Conservation (phyloP, 2,329 filamentous ascomycete species). For the Nothophoma quercina region DNA sequence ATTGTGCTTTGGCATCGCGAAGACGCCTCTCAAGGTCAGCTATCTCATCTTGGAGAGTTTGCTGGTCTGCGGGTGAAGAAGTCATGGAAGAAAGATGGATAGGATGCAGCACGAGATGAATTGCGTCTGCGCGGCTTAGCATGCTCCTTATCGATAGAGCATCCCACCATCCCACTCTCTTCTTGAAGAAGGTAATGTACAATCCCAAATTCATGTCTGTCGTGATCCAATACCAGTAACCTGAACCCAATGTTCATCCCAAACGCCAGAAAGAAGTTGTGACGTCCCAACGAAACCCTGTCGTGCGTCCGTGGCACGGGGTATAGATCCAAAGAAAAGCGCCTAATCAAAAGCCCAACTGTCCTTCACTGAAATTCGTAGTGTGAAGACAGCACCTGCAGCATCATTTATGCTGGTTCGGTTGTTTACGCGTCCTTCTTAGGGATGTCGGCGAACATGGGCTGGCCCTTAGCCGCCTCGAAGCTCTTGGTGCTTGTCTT, state of each 20-base stretch:
- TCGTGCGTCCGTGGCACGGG: slow-evolving; percentile 19
- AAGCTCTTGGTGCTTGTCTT: slow-evolving; percentile 52
- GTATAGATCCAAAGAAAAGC: slow-evolving; percentile 22
- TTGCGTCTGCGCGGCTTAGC: slow-evolving; percentile 29
- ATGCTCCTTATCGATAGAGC: slow-evolving; percentile 21
- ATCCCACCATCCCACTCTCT: slow-evolving; percentile 13
- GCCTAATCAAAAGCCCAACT: slow-evolving; percentile 14
- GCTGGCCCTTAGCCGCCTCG: slow-evolving; percentile 42
- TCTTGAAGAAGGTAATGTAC: slow-evolving; percentile 8
- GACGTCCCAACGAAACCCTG: slow-evolving; percentile 6
- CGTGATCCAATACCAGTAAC: slow-evolving; percentile 16
- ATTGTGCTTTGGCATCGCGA: slow-evolving; percentile 55
- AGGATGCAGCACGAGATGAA: slow-evolving; percentile 23
- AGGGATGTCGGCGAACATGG: slow-evolving; percentile 50
- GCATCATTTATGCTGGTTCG: slow-evolving; percentile 8
- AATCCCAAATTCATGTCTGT: slow-evolving; percentile 22
- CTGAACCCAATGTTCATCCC: neutral
- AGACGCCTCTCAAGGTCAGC: slow-evolving; percentile 63
- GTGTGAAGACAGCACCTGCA: slow-evolving; percentile 9
- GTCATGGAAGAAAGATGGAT: slow-evolving; percentile 34
- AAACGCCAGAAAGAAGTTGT: slow-evolving; percentile 16
- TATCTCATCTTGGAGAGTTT: slow-evolving; percentile 61
- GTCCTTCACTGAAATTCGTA: slow-evolving; percentile 3
- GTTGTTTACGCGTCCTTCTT: slow-evolving; percentile 28
- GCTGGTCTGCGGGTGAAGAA: slow-evolving; percentile 27